These are phyloP conservation scores for Paraphoma chrysanthemicola DNA, from an alignment of 2,329 filamentous ascomycete species.

Conservation along the genomic window DNA sequence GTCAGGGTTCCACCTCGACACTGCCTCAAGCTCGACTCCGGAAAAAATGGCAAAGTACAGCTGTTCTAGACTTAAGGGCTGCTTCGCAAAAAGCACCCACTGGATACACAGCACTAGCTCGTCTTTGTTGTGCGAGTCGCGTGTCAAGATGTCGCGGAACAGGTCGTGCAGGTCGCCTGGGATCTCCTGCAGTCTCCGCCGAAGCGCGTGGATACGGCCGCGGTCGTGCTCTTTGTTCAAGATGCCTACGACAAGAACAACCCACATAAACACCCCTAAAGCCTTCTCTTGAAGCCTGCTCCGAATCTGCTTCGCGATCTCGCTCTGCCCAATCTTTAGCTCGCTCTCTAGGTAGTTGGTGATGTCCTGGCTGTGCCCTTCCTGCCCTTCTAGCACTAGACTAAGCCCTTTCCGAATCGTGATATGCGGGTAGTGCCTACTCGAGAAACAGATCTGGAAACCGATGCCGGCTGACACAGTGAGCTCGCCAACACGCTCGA, in stretches of 20 bases:
- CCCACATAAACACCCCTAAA: constrained; percentile 55
- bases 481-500: constrained; percentile 48
- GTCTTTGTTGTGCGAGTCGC: constrained; percentile 47
- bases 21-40: constrained; percentile 2
- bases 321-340: constrained; percentile 29
- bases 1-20: constrained; percentile 14
- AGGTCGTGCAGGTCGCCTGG: constrained; percentile 54
- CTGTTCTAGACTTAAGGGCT: constrained; percentile 19
- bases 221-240: constrained; percentile 52
- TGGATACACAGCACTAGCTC: constrained; percentile 21
- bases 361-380: constrained; percentile 50
- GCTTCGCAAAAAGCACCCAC: constrained; percentile 26
- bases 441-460: constrained; percentile 33
- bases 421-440: constrained; percentile 56
- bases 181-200: constrained; percentile 47
- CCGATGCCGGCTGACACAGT: constrained; percentile 9
- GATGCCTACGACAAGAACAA: constrained; percentile 41
- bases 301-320: constrained; percentile 28
- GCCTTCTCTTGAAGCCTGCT: constrained; percentile 47
- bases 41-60: constrained; percentile 21
- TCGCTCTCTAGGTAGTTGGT: constrained; percentile 25
- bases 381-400: constrained; percentile 46
- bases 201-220: constrained; percentile 38
- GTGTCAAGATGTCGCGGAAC: constrained; percentile 53
- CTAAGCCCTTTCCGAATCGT: constrained; percentile 32